Conservation (phyloP, 2,329 filamentous ascomycete species). For the Aspergillus calidoustus region DNA sequence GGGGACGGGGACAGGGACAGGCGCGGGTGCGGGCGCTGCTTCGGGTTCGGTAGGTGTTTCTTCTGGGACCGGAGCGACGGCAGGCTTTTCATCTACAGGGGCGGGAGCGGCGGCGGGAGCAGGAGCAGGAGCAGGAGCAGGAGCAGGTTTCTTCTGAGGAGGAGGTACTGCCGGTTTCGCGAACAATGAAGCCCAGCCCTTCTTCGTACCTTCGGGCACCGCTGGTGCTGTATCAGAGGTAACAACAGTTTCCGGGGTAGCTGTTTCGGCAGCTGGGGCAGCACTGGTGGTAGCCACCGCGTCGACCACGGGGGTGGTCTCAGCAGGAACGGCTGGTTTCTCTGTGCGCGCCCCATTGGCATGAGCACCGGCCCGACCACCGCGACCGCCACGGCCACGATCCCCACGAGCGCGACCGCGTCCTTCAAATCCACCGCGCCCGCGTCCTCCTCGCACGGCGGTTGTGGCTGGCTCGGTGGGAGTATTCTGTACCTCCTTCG, state of each 20-base stretch:
- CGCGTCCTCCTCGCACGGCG: constrained; percentile 48
- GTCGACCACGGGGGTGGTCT: constrained; percentile 29
- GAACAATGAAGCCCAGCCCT: constrained; percentile 75
- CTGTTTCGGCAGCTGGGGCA: constrained; percentile 26
- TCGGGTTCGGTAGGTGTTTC: constrained; percentile 23
- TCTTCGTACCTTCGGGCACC: constrained; percentile 47
- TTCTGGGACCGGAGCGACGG: constrained; percentile 9
- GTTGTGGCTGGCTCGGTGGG: constrained; percentile 40
- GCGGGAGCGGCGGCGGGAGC: constrained; percentile 24
- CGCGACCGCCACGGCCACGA: constrained; percentile 53
- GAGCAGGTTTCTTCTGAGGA: constrained; percentile 54
- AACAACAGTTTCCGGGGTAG: constrained; percentile 28
- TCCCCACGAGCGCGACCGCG: constrained; percentile 54
- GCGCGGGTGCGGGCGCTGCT: constrained; percentile 28
- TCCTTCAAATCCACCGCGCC: constrained; percentile 52
- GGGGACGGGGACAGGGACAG: constrained; percentile 37
- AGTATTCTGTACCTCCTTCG: constrained; percentile 47
- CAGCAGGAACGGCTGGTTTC: constrained; percentile 29
- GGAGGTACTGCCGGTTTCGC: constrained; percentile 64
- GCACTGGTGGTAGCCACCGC: constrained; percentile 30
- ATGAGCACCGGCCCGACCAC: constrained; percentile 48
- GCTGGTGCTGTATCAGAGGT: constrained; percentile 25
- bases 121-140: constrained; percentile 46
- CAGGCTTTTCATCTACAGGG: constrained; percentile 27
- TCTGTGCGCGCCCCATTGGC: constrained; percentile 49